Evolutionary conservation across 805 yeast species (phyloP).

Genomic region (Jamesozyma spencerorum): DNA sequence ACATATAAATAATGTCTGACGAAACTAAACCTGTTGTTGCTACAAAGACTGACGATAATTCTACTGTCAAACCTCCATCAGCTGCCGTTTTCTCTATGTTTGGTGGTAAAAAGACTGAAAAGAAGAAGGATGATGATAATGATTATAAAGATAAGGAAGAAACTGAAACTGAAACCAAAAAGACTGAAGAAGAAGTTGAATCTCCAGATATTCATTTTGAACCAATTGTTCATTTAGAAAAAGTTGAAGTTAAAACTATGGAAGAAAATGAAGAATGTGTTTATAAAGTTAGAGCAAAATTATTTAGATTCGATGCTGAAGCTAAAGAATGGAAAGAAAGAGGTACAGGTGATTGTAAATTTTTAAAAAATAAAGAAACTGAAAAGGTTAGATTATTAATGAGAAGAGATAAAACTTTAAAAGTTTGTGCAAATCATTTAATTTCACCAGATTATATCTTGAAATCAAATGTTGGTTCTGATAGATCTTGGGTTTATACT

Average conservation of each 20-base stretch:
- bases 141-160: constrained; percentile 26
- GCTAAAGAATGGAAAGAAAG: constrained; percentile 97
- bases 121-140: constrained; percentile 37
- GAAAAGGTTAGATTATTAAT: constrained; percentile 82
- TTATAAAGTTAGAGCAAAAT: constrained; percentile 86
- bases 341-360: constrained; percentile 97
- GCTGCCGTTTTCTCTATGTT: constrained; percentile 88
- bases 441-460: constrained; percentile 72
- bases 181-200: constrained; percentile 35
- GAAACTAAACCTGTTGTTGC: constrained; percentile 7
- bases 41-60: constrained; percentile 13
- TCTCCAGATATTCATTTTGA: constrained; percentile 73
- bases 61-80: constrained; percentile 48
- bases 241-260: constrained; percentile 92
- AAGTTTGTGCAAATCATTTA: constrained; percentile 95
- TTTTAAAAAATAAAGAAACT: constrained; percentile 77
- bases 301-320: constrained; percentile 81
- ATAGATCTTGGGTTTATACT: constrained; percentile 95
- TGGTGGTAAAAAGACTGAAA: constrained; percentile 78
- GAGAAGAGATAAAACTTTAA: constrained; percentile 98
- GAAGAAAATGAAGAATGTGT: constrained; percentile 82
- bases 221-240: constrained; percentile 89
- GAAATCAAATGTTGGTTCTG: constrained; percentile 91
- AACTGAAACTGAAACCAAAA: constrained; percentile 23
- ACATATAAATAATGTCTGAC: constrained; percentile 17